phyloP scores from a whole-genome alignment of 345 rosid species.

The Euphorbia lathyris region DNA sequence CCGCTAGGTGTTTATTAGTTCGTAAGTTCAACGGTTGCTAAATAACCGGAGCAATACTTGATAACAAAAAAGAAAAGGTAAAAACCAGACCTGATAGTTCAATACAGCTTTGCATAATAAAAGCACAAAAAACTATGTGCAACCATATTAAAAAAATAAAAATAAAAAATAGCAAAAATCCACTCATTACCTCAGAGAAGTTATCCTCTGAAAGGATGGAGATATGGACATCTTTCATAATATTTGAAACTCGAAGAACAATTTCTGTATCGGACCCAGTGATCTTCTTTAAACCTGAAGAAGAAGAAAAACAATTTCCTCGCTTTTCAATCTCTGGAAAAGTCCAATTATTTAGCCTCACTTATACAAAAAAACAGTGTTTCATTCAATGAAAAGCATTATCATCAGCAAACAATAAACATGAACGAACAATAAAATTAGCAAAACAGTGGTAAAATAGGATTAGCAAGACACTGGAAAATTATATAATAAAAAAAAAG shows the following conservation, averaged over 20 bases:
- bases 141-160: not conserved
- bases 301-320: constrained; percentile 10
- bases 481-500: not conserved
- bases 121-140: not conserved
- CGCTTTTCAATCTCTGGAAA: not conserved
- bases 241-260: constrained; percentile 64
- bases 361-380: not conserved
- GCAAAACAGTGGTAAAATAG: not conserved
- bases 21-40: not conserved
- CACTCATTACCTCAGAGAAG: constrained; percentile 61
- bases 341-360: constrained; percentile 4
- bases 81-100: not conserved
- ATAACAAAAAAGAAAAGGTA: not conserved
- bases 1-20: not conserved
- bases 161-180: constrained; percentile 7
- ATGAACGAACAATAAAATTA: not conserved
- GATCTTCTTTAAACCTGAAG: constrained; percentile 55
- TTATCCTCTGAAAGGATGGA: constrained; percentile 70
- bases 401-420: constrained; percentile 4
- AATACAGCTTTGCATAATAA: not conserved
- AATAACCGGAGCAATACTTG: constrained; percentile 1
- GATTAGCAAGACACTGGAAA: not conserved
- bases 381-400: not conserved
- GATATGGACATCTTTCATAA: constrained; percentile 48
- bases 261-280: constrained; percentile 37